Conservation (phyloP, 495 filamentous ascomycete genomes). For the Antarctomyces pellizariae region DNA sequence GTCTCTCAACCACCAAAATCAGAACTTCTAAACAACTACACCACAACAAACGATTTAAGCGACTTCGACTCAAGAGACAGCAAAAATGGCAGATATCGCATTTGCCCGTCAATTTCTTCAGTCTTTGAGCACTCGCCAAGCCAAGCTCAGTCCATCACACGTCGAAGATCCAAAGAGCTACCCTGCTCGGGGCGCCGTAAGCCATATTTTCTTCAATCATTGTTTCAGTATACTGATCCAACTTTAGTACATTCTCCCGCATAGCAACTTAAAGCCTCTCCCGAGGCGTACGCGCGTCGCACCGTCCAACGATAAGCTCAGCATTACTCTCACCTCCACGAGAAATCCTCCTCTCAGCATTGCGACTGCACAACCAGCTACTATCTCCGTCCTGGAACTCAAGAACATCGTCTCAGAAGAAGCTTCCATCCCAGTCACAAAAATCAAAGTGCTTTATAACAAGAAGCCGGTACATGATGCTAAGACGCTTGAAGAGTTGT, state of each 20-base stretch:
- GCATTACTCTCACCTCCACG: constrained; percentile 44
- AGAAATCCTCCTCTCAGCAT: constrained; percentile 47
- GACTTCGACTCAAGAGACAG: no score
- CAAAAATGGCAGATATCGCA: constrained; percentile 62
- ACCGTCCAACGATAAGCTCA: no score
- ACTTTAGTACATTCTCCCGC: constrained; percentile 30
- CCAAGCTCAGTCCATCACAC: constrained; percentile 64
- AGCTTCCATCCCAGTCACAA: constrained; percentile 30
- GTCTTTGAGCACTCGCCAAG: constrained; percentile 46
- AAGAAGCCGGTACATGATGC: constrained; percentile 60
- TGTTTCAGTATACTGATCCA: constrained; percentile 16
- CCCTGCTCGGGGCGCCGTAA: constrained; percentile 43
- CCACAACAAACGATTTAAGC: no score
- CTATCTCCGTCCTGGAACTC: constrained; percentile 47
- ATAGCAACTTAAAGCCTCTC: constrained; percentile 4
- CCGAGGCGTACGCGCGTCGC: constrained; percentile 19
- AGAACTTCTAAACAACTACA: no score
- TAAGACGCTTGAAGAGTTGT: constrained; percentile 36
- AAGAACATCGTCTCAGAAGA: constrained; percentile 33
- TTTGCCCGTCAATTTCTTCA: constrained; percentile 72
- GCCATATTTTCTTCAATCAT: no score
- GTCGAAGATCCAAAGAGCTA: constrained; percentile 59
- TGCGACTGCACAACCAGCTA: constrained; percentile 25
- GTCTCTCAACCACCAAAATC: no score
- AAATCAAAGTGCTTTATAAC: constrained; percentile 61